Evolutionary conservation across 106 monocot genomes (phyloP).

Genomic region (Acorus gramineus): DNA sequence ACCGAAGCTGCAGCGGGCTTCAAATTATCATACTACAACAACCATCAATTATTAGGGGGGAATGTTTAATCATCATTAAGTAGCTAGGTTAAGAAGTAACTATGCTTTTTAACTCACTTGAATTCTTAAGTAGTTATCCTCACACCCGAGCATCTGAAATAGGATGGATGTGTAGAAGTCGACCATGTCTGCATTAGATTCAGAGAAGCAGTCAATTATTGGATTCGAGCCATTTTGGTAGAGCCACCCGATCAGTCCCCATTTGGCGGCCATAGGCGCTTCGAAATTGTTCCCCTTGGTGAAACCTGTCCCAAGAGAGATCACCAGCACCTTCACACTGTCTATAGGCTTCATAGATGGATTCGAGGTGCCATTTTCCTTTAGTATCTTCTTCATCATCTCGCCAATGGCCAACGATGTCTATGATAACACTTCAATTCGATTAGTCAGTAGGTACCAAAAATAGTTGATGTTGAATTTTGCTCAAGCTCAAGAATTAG

Average conservation of each 20-base stretch:
- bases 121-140: constrained; percentile 31
- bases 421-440: background rate
- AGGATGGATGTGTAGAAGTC: constrained; percentile 33
- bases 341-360: background rate
- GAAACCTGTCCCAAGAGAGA: constrained; percentile 28
- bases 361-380: background rate
- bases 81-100: no score
- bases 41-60: no score
- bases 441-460: no score
- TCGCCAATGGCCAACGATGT: constrained; percentile 12
- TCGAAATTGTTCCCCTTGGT: constrained; percentile 23
- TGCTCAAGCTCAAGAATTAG: background rate
- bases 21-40: no score
- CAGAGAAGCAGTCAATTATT: constrained; percentile 25
- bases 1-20: no score
- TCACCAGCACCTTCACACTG: constrained; percentile 23
- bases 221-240: constrained; percentile 4
- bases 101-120: constrained; percentile 16
- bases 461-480: no score
- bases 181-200: constrained; percentile 34
- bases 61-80: no score
- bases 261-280: constrained; percentile 16
- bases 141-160: constrained; percentile 22
- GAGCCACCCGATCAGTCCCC: constrained; percentile 35
- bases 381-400: constrained; percentile 9